Percentiles rank a stretch among this genome's conserved stretches.
Conservation (phyloP, 2,329 filamentous ascomycete species). For the Eutypella sp. region DNA sequence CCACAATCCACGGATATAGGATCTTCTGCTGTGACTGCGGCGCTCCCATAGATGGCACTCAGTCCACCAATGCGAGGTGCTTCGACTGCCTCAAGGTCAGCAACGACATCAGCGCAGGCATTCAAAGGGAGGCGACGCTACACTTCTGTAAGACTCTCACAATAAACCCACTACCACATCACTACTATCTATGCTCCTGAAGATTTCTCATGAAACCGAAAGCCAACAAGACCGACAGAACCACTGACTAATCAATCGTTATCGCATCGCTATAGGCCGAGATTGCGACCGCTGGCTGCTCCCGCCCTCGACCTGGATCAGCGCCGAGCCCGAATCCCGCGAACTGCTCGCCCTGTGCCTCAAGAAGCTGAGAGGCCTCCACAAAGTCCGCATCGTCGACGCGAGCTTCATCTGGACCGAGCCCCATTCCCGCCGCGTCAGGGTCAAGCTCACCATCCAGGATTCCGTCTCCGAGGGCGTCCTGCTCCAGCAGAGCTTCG, state of each 20-base stretch:
- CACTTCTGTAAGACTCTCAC: constrained; percentile 71
- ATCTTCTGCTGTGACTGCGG: constrained; percentile 99
- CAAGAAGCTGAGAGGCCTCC: constrained; percentile 77
- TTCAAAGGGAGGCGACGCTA: constrained; percentile 83
- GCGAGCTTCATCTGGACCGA: constrained; percentile 98
- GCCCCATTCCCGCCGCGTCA: constrained; percentile 86
- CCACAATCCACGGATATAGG: too few species aligned
- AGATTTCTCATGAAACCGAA: too few species aligned
- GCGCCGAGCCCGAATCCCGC: constrained; percentile 79
- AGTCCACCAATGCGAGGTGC: constrained; percentile 80
- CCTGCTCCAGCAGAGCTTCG: constrained; percentile 85
- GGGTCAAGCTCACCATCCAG: constrained; percentile 94
- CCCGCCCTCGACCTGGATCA: constrained; percentile 81
- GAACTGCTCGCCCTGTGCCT: constrained; percentile 90
- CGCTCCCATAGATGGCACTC: constrained; percentile 88
- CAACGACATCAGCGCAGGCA: constrained; percentile 85
- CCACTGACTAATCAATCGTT: too few species aligned
- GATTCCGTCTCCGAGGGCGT: constrained; percentile 58
- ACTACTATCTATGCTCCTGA: neutral
- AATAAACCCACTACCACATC: neutral
- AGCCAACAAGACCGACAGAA: too few species aligned
- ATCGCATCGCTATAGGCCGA: constrained; percentile 33
- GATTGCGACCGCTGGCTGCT: constrained; percentile 94
- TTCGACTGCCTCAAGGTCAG: constrained; percentile 94
- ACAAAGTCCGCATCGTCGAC: constrained; percentile 91